Evolutionary conservation across 306 rosid species (phyloP).

Genomic region (Malus asiatica): DNA sequence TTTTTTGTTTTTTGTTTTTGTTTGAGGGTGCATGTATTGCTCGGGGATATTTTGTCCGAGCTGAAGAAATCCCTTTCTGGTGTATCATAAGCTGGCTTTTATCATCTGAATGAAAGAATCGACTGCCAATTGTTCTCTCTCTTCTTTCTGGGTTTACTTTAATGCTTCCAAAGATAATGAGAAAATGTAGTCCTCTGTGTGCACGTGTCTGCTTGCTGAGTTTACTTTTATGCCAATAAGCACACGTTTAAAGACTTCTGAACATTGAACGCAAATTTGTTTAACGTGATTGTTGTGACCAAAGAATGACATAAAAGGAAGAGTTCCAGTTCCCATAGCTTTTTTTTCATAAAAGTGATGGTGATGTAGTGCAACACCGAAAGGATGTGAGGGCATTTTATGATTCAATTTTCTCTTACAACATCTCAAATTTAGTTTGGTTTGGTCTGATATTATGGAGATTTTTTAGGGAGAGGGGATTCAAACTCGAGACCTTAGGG

Average conservation of each 20-base stretch:
- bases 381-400: not conserved
- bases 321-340: not conserved
- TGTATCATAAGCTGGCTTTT: conserved; percentile 47
- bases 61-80: conserved; percentile 30
- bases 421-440: not conserved
- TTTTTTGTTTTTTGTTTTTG: not conserved
- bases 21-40: conserved; percentile 27
- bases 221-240: not conserved
- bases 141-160: not conserved
- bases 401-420: not conserved
- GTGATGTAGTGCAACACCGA: not conserved
- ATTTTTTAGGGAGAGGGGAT: not conserved
- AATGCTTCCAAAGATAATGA: not conserved
- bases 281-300: not conserved
- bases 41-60: conserved; percentile 43
- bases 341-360: not conserved
- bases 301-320: not conserved
- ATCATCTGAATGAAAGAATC: conserved; percentile 34
- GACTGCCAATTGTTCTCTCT: conserved; percentile 19
- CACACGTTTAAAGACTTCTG: not conserved
- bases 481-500: not conserved
- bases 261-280: not conserved
- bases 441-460: not conserved
- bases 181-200: not conserved
- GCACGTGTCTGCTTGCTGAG: too few species aligned